A percentile compares a stretch with the other conserved stretches of the same genome.
Conservation (phyloP, 2,329 filamentous ascomycete species). For the Septoria linicola region DNA sequence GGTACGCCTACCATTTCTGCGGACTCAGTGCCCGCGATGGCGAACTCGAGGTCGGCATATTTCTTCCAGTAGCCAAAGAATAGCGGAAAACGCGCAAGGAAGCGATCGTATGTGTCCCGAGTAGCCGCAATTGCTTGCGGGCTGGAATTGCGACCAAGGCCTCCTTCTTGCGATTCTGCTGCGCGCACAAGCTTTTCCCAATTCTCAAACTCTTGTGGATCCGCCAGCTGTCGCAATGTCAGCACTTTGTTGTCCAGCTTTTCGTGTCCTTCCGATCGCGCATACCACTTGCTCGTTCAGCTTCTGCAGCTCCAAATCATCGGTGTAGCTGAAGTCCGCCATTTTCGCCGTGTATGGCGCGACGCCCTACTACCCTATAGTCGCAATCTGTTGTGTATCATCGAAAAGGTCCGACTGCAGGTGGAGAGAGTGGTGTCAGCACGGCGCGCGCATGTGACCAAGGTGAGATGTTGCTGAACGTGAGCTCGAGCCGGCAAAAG, state of each 20-base stretch:
- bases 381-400: neutral
- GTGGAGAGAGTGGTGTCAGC: neutral
- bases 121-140: slow-evolving; percentile 86
- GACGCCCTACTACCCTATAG: neutral
- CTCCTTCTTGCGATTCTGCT: slow-evolving; percentile 82
- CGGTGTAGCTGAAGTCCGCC: slow-evolving; percentile 37
- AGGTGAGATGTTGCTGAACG: too few species aligned
- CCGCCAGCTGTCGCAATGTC: slow-evolving; percentile 52
- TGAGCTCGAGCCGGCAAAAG: too few species aligned
- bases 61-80: slow-evolving; percentile 99
- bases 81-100: slow-evolving; percentile 90
- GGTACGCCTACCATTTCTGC: slow-evolving; percentile 77
- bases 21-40: slow-evolving; percentile 92
- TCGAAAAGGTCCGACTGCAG: neutral
- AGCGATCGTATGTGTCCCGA: slow-evolving; percentile 84
- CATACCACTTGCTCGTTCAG: slow-evolving; percentile 36
- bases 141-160: slow-evolving; percentile 93
- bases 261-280: neutral
- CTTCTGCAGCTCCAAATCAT: slow-evolving; percentile 35
- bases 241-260: neutral
- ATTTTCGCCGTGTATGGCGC: slow-evolving; percentile 20
- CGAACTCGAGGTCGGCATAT: slow-evolving; percentile 96
- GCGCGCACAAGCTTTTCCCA: slow-evolving; percentile 91
- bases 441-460: neutral
- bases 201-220: slow-evolving; percentile 86